phyloP scores from a whole-genome alignment of 1,284 basidiomycete genomes.

The Papiliotrema flavescens region DNA sequence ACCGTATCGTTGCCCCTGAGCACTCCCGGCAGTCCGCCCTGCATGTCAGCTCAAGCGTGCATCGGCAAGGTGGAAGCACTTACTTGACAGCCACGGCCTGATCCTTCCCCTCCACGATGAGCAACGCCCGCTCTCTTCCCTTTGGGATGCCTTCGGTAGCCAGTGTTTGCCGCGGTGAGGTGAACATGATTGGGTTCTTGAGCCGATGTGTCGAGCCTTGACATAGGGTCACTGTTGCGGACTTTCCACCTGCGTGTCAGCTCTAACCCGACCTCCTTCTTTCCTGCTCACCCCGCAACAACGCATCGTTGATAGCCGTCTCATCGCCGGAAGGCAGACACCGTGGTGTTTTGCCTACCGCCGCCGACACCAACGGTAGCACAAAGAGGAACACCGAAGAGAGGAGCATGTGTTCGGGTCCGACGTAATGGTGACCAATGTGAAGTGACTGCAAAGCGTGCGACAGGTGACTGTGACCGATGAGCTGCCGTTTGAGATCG shows the following conservation, averaged over 20 bases:
- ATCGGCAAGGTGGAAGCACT: constrained; percentile 9
- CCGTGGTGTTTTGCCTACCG: constrained; percentile 4
- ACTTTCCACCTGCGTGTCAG: constrained; percentile 32
- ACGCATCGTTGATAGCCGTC: constrained; percentile 38
- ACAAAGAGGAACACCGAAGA: constrained; percentile 16
- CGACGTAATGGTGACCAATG: no score
- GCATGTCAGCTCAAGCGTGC: neutral
- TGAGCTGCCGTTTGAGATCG: no score
- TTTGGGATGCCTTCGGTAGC: constrained; percentile 38
- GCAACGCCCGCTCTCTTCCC: constrained; percentile 36
- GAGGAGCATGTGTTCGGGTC: no score
- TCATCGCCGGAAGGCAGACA: constrained; percentile 43
- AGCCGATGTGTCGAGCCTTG: constrained; percentile 43
- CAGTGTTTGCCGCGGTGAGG: constrained; percentile 39
- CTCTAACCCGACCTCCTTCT: neutral
- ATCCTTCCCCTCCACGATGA: constrained; percentile 40
- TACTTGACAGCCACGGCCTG: constrained; percentile 42
- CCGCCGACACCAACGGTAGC: constrained; percentile 14
- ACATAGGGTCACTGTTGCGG: constrained; percentile 39
- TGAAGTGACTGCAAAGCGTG: no score
- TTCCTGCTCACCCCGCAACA: constrained; percentile 28
- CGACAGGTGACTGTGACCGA: no score
- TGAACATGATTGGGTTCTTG: constrained; percentile 38
- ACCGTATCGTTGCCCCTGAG: constrained; percentile 31
- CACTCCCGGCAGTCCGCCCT: constrained; percentile 49